Base-by-base conservation (phyloP, 2,329 filamentous ascomycete genomes). In the Clonostachys rosea region DNA sequence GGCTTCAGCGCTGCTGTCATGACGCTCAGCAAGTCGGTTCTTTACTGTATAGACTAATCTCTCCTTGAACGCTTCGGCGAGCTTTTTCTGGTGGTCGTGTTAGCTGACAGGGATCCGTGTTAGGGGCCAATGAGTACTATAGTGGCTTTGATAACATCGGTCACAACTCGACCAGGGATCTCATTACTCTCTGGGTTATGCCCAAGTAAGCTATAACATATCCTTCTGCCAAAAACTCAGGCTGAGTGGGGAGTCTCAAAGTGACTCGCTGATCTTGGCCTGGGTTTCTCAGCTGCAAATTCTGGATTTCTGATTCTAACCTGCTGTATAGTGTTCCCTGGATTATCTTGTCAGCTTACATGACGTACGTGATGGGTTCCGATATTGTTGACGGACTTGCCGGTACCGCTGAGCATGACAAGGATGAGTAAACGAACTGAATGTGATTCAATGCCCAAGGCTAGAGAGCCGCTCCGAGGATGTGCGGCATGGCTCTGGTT, bases 11-110 rank as follows among this genome's bases (percentile, higher is more conserved):
- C 75, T 0, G 72, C 75, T 2, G 70, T 82, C 46, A 82, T 82
- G 79, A 83, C 79, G 1, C 54, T 82, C 11, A 79, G 75, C 69
- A 83, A 83, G 72, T 83, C 79, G n/a, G 59, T 75, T 11, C 61
- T 83, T 3, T 83, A 83, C 58, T 81, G 79, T 79, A 52, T 60
- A 77, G 70, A 34, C 13, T 17, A 7, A 3, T 14, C 3, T 39
- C 14, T 39, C 14, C 11, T 39, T 39, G 36, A 39, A 39, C 12
- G 36, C 36, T n/a, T 11, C 14, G 24, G 18, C 30, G 35, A 17
- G 13, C 24, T 36, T 8, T 16, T 16, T 33, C 14, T 34, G 43
- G 10, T 17, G 30, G 7, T 30, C 9, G 14, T 37, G 3, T 13
- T 35, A 11, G 34, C 18, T 47, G 30, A 46, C 5, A 33, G 35